Evolutionary conservation across 768 basidiomycete species (phyloP), one percentile per base, ranked within the genome.

Genomic region (Trametes gibbosa): DNA sequence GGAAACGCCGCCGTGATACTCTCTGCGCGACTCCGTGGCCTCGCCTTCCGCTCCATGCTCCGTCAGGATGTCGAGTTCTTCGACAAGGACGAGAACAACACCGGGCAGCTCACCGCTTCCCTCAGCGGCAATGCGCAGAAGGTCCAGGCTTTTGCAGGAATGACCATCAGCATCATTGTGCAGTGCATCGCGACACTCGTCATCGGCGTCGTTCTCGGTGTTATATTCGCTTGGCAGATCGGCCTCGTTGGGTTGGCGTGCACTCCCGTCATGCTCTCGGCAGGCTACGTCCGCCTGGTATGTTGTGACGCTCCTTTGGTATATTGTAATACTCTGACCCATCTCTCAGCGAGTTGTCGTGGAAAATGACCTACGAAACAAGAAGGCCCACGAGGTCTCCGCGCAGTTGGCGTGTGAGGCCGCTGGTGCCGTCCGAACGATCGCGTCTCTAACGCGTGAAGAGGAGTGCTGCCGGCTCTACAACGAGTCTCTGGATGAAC

Each of bases 321-420:
- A 10, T 3, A 14, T 4, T 7, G 12, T 21, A 37, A 27, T 34
- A 32, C 3, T 37, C 23, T 10, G 1, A 25, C 32, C 24, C 2
- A 14, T 34, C 13, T 49, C 37, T 14, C 57, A 87, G 79, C 86
- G 82, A 27, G 89, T 95, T 40, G 92, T 96, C 57, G 90, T 94
- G 0, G 74, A 95, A 60, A 96, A 95, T 70, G 93, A 91, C 66
- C 83, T 89, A 67, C 71, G 76, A 61, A 94, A 92, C 77, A 92
- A 92, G 74, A 79, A 79, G 64, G 77, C 85, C 0, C 92, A 98
- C 67, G 90, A 87, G 65, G 72, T 73, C 2, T 92, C 90, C 24
- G 90, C 95, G 3, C 93, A 96, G 58, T 70, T 95, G n/a, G 95
- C 95, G 45, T 94, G 92, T 64, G 95, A 98, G 72, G 92, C 93